Conservation (phyloP, 2,329 filamentous ascomycete species). For the Fonsecaea multimorphosa region DNA sequence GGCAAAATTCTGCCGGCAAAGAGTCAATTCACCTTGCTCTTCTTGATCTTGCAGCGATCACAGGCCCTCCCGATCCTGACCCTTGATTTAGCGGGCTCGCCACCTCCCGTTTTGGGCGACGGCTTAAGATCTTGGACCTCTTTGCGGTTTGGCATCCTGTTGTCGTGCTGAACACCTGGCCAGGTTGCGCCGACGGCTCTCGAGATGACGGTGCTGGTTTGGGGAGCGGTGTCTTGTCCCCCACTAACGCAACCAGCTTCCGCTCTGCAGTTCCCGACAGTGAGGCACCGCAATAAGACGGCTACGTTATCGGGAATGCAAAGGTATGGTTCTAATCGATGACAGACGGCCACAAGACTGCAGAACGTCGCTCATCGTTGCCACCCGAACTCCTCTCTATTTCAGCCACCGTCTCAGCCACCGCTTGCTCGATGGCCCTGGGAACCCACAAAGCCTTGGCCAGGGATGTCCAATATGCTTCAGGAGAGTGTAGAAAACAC, state of each 20-base stretch:
- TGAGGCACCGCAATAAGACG: background rate
- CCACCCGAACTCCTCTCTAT: background rate
- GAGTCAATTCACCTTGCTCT: slow-evolving; percentile 28
- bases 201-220: background rate
- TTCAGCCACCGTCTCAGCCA: slow-evolving; percentile 4
- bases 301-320: background rate
- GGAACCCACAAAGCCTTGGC: background rate
- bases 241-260: background rate
- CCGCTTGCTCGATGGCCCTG: background rate
- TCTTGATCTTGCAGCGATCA: slow-evolving; percentile 36
- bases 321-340: slow-evolving; percentile 7
- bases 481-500: background rate
- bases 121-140: slow-evolving; percentile 19
- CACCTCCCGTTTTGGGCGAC: slow-evolving; percentile 11
- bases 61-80: slow-evolving; percentile 32
- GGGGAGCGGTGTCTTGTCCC: background rate
- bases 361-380: slow-evolving; percentile 8
- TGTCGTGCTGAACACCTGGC: background rate
- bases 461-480: background rate
- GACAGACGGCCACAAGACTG: slow-evolving; percentile 6
- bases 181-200: background rate
- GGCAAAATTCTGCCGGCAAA: background rate
- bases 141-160: slow-evolving; percentile 26
- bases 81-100: slow-evolving; percentile 19
- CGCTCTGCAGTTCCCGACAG: background rate